Evolutionary conservation across 1,284 basidiomycete species (phyloP).

Genomic region (Apiotrichum laibachii): DNA sequence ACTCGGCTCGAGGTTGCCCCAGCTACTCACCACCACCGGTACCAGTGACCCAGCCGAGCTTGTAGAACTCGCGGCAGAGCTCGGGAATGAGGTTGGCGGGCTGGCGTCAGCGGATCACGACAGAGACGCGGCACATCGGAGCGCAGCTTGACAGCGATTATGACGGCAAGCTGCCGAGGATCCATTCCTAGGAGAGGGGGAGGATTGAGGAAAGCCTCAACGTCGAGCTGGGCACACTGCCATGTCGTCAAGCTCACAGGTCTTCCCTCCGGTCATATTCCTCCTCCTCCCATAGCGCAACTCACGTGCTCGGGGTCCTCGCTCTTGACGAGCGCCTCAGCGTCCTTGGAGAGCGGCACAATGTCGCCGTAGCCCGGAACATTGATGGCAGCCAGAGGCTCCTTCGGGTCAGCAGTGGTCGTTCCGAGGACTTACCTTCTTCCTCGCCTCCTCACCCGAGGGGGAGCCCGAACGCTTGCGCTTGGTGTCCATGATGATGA

Average conservation of each 20-base stretch:
- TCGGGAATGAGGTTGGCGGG: constrained; percentile 79
- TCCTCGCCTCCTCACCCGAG: no score
- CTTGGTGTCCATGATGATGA: not conserved
- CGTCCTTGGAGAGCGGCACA: constrained; percentile 25
- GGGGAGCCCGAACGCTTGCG: no score
- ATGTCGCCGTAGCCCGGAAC: constrained; percentile 21
- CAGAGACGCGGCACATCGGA: no score
- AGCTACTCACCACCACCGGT: constrained; percentile 52
- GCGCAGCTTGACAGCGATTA: not conserved
- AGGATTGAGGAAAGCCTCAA: not conserved
- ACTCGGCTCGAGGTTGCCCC: not conserved
- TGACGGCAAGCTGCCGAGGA: not conserved
- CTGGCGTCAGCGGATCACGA: constrained; percentile 48
- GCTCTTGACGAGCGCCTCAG: constrained; percentile 49
- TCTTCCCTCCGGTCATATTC: not conserved
- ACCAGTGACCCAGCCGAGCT: constrained; percentile 62
- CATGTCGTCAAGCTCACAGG: no score
- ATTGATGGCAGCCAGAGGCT: constrained; percentile 12
- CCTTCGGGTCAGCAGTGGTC: no score
- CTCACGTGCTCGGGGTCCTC: constrained; percentile 53
- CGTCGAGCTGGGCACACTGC: no score
- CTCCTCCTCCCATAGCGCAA: not conserved
- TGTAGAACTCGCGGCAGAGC: constrained; percentile 60
- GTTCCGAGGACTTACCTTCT: no score
- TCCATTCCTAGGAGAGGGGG: not conserved